Percentiles rank a stretch among this genome's conserved stretches.
phyloP scores from a whole-genome alignment of 2,329 filamentous ascomycete genomes.

The Chaetomium globosum region DNA sequence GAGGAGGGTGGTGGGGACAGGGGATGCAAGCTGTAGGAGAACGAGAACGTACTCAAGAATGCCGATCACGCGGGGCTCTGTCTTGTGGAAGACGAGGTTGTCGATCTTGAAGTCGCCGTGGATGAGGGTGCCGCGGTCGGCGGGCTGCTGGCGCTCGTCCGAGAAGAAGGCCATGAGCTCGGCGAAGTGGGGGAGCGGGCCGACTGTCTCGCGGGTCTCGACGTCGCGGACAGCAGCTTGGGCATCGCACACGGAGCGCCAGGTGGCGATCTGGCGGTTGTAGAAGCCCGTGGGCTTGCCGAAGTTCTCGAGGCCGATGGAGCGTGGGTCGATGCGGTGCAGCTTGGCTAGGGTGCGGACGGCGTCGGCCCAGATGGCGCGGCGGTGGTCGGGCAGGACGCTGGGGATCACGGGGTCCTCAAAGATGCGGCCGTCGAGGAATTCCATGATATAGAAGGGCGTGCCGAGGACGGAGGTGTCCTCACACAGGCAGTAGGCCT shows the following conservation, averaged over 20 bases:
- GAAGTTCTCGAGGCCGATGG: slow-evolving; percentile 70
- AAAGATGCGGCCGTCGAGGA: slow-evolving; percentile 89
- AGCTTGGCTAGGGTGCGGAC: slow-evolving; percentile 81
- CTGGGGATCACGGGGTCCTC: slow-evolving; percentile 82
- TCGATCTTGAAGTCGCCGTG: slow-evolving; percentile 98
- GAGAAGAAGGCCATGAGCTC: slow-evolving; percentile 79
- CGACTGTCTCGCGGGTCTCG: slow-evolving; percentile 75
- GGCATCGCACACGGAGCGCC: slow-evolving; percentile 73
- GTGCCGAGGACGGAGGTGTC: slow-evolving; percentile 80
- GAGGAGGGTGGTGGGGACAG: not conserved
- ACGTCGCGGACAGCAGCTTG: slow-evolving; percentile 76
- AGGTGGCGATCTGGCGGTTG: slow-evolving; percentile 80
- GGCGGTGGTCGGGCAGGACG: slow-evolving; percentile 68
- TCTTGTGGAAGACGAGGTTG: slow-evolving; percentile 87
- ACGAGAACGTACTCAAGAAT: slow-evolving; percentile 71
- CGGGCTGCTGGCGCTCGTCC: slow-evolving; percentile 68
- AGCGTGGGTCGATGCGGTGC: slow-evolving; percentile 70
- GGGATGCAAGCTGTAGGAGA: not conserved
- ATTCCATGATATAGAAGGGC: slow-evolving; percentile 96
- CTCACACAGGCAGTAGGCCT: slow-evolving; percentile 81
- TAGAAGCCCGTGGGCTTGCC: slow-evolving; percentile 80
- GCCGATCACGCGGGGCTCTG: slow-evolving; percentile 83
- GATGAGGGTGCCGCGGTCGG: slow-evolving; percentile 76
- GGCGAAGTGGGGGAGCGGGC: slow-evolving; percentile 79
- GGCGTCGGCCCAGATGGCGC: slow-evolving; percentile 82